These are phyloP conservation scores for Gymnopus androsaceus DNA, from an alignment of 1,284 basidiomycete genomes.

Conservation along the genomic window DNA sequence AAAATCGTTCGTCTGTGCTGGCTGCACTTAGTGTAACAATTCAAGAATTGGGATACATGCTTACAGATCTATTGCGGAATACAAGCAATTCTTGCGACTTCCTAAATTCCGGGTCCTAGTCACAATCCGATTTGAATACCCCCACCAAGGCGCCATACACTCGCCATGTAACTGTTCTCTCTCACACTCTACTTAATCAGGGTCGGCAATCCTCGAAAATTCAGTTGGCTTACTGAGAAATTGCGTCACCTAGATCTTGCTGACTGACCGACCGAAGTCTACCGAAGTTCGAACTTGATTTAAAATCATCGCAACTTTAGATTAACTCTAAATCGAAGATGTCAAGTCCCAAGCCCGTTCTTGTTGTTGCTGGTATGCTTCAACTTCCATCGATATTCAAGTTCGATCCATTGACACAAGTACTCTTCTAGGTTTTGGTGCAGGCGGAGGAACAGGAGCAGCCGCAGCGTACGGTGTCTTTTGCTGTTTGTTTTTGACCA, in stretches of 20 bases:
- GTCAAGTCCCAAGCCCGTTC: conserved; percentile 23
- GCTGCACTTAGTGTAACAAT: too few relatives aligned
- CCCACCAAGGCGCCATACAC: too few relatives aligned
- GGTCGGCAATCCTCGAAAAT: too few relatives aligned
- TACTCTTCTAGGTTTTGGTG: conserved; percentile 50
- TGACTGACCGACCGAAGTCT: too few relatives aligned
- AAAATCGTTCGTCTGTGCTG: too few relatives aligned
- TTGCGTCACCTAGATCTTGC: background rate
- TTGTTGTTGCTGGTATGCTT: conserved; percentile 27
- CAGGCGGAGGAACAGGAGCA: conserved; percentile 59
- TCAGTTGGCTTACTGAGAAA: background rate
- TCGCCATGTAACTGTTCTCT: too few relatives aligned
- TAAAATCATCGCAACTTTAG: background rate
- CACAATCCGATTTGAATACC: too few relatives aligned
- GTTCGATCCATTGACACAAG: background rate
- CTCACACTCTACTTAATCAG: too few relatives aligned
- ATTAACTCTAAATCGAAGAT: background rate
- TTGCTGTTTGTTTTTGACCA: conserved; percentile 8
- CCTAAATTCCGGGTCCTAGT: too few relatives aligned
- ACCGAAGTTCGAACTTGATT: background rate
- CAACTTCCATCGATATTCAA: background rate
- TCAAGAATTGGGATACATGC: too few relatives aligned
- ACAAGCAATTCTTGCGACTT: too few relatives aligned
- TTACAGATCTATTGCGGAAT: too few relatives aligned
- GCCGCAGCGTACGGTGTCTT: conserved; percentile 56